Evolutionary conservation across 129 eudicot species (phyloP), one percentile per base, ranked within the genome.

Genomic region (Erigeron canadensis): DNA sequence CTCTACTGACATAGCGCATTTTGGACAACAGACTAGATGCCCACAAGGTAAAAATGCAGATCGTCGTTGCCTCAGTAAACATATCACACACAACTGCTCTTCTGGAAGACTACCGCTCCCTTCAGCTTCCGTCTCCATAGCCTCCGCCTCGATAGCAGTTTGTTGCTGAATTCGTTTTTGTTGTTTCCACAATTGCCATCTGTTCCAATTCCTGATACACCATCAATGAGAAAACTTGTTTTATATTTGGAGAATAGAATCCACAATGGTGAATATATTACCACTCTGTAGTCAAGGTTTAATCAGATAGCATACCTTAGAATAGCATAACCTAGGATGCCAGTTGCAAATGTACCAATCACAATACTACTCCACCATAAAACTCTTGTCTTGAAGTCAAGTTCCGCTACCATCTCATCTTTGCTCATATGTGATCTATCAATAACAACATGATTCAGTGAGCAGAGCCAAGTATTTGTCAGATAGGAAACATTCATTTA

Each of bases 21-120:
- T 80, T 34, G 89, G 90, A 70, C 98, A 93, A 67, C 96, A 89
- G 38, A 87, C 92, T 18, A 87, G 63, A 79, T 93, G 98, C 45
- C 96, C 98, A 77, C 98, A 89, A 0, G 98, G 98, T 40, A 93
- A 65, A 63, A 93, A 93, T 47, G 96, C 98, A 53, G 95, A 89
- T 11, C 87, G 71, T 1, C 90, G 69, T 78, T 81, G 78, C 77
- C 95, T 87, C 85, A 71, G 79, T 65, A 89, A 79, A 80, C 98
- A 93, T 44, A 93, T 79, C 50, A 86, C 96, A 74, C 98, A 93
- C 47, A 93, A 64, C 76, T 85, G 81, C 22, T 96, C 98, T 55
- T 87, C 95, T 12, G 92, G 87, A 48, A 89, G 77, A 28, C 82
- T 93, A 42, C 81, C 90, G 4, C n/a, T 38, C 22, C 84, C 97